Conservation (phyloP, 1,139 yeast species). For the Citeromyces hawaiiensis region DNA sequence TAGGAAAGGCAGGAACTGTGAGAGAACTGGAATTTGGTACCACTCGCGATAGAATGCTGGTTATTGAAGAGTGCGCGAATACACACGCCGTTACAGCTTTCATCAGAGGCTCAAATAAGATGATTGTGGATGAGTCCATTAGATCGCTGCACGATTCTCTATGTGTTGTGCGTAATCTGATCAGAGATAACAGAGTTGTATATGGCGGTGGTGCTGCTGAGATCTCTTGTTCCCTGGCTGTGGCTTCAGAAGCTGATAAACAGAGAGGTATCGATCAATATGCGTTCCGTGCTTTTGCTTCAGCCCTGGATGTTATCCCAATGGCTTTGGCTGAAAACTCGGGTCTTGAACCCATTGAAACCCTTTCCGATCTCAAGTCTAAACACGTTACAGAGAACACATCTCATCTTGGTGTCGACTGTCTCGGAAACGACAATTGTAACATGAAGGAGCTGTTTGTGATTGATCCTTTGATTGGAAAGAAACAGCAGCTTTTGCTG, state of each 20-base stretch:
- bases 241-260: conserved; percentile 82
- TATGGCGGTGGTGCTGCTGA: conserved; percentile 99
- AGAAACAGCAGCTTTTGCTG: conserved; percentile 85
- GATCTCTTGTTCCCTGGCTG: conserved; percentile 84
- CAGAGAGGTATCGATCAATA: conserved; percentile 95
- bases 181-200: conserved; percentile 84
- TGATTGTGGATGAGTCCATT: conserved; percentile 95
- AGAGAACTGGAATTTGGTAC: conserved; percentile 92
- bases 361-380: conserved; percentile 71
- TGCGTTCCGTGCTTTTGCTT: conserved; percentile 90
- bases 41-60: conserved; percentile 90
- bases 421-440: conserved; percentile 75
- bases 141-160: conserved; percentile 95
- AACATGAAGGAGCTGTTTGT: conserved; percentile 93
- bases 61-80: conserved; percentile 82
- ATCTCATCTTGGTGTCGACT: conserved; percentile 81
- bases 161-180: conserved; percentile 93
- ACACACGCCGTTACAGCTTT: conserved; percentile 89
- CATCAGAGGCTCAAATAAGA: conserved; percentile 89
- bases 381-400: conserved; percentile 67
- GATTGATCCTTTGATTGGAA: conserved; percentile 93
- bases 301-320: conserved; percentile 85
- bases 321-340: conserved; percentile 95
- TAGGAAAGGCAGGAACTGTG: conserved; percentile 80
- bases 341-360: conserved; percentile 88